Conservation (phyloP, 2,329 filamentous ascomycete species). For the Escovopsis sp. region DNA sequence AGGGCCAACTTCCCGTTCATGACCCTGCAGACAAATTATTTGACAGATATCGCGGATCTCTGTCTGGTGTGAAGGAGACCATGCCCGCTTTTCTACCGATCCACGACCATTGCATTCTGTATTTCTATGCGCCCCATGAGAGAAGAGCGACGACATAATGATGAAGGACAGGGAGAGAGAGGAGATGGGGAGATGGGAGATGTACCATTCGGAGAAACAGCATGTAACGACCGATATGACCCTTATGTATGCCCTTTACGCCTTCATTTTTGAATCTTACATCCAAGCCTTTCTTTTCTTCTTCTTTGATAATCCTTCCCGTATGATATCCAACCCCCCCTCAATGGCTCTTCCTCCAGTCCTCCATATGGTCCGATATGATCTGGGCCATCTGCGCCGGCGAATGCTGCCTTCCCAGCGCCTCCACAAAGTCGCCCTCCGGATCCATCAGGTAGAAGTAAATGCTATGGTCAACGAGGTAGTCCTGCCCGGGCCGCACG, state of each 20-base stretch:
- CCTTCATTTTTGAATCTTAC: slow-evolving; percentile 3
- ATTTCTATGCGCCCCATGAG: neutral
- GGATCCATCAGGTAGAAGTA: slow-evolving; percentile 99
- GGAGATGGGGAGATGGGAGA: too few species aligned
- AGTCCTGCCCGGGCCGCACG: slow-evolving; percentile 87
- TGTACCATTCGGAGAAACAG: too few species aligned
- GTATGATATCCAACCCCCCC: neutral
- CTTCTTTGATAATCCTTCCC: neutral
- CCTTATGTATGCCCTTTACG: too few species aligned
- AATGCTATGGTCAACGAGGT: slow-evolving; percentile 95
- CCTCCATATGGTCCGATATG: slow-evolving; percentile 72
- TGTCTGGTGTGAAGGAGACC: neutral
- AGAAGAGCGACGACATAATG: neutral
- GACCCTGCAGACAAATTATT: neutral
- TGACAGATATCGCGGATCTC: neutral
- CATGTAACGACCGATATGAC: too few species aligned
- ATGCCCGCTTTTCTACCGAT: neutral
- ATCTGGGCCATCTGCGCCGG: slow-evolving; percentile 72
- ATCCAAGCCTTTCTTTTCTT: neutral
- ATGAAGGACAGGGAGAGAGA: neutral
- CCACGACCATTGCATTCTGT: neutral
- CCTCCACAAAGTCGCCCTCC: slow-evolving; percentile 95
- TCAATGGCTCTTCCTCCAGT: slow-evolving; percentile 22
- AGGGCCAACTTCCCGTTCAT: neutral
- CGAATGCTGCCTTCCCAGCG: slow-evolving; percentile 85